A percentile compares a stretch with the other conserved stretches of the same genome.
These are phyloP conservation scores for Hypericum perforatum DNA, from an alignment of 345 rosid genomes.

Conservation along the genomic window DNA sequence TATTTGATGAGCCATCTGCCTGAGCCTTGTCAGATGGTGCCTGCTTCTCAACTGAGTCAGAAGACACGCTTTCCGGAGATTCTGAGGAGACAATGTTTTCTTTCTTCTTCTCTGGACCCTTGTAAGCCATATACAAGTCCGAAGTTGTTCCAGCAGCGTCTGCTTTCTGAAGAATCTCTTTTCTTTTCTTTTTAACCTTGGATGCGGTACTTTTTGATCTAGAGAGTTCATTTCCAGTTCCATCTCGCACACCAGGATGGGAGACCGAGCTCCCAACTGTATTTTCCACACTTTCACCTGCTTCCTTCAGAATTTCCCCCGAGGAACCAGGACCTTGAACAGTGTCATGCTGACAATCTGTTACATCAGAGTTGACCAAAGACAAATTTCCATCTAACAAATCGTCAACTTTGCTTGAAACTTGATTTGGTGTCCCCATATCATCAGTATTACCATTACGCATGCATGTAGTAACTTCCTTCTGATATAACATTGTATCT, in stretches of 20 bases:
- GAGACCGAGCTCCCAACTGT: constrained; percentile 21
- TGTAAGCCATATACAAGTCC: constrained; percentile 85
- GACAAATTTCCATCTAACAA: constrained; percentile 7
- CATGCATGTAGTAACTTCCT: constrained; percentile 24
- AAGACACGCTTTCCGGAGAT: constrained; percentile 18
- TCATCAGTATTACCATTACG: constrained; percentile 15
- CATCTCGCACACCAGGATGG: constrained; percentile 38
- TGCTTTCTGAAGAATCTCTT: constrained; percentile 70
- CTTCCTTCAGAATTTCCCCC: constrained; percentile 22
- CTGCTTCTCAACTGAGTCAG: constrained; percentile 28
- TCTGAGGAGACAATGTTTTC: constrained; percentile 28
- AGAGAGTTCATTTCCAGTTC: constrained; percentile 30
- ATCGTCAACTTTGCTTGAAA: constrained; percentile 9
- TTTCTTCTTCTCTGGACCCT: constrained; percentile 79
- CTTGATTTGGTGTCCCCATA: constrained; percentile 9
- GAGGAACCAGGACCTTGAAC: constrained; percentile 20
- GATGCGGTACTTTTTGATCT: constrained; percentile 32
- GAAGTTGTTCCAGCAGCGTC: constrained; percentile 84
- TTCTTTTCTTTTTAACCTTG: constrained; percentile 49
- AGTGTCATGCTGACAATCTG: constrained; percentile 21
- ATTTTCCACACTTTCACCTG: constrained; percentile 27
- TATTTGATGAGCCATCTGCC: constrained; percentile 26
- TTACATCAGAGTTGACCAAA: constrained; percentile 10
- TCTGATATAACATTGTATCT: constrained; percentile 13
- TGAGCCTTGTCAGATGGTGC: constrained; percentile 19